A percentile compares a stretch with the other conserved stretches of the same genome.
phyloP scores from a whole-genome alignment of 441 rosid species.

The Pelargonium citronellum region DNA sequence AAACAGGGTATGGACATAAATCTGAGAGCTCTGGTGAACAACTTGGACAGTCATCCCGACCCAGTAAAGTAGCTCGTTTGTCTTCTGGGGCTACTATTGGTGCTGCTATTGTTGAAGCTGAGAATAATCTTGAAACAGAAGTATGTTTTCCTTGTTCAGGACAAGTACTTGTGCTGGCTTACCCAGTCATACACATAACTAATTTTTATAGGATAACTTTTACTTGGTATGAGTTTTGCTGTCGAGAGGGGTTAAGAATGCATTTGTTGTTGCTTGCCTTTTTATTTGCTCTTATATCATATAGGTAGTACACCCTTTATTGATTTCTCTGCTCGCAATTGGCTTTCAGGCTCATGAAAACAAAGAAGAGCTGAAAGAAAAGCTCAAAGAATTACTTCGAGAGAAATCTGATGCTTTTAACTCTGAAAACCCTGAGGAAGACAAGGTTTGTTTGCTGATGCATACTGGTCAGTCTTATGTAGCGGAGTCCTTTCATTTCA shows the following conservation, averaged over 20 bases:
- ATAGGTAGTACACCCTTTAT: neutral
- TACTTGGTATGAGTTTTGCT: slow-evolving; percentile 46
- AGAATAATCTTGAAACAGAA: slow-evolving; percentile 60
- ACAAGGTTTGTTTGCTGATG: slow-evolving; percentile 50
- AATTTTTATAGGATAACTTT: slow-evolving; percentile 38
- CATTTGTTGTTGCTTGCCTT: slow-evolving; percentile 2
- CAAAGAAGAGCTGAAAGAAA: slow-evolving; percentile 67
- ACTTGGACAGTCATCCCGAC: slow-evolving; percentile 16
- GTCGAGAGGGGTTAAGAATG: slow-evolving; percentile 42
- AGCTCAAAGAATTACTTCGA: slow-evolving; percentile 68
- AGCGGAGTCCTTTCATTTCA: neutral
- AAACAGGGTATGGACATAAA: slow-evolving; percentile 15
- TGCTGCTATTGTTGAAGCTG: slow-evolving; percentile 82
- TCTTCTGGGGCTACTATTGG: slow-evolving; percentile 58
- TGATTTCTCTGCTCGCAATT: neutral
- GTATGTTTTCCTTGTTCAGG: slow-evolving; percentile 59
- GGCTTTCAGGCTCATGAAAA: slow-evolving; percentile 51
- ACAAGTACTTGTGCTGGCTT: slow-evolving; percentile 50
- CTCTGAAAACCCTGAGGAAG: slow-evolving; percentile 52
- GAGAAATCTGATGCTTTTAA: slow-evolving; percentile 70
- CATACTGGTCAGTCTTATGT: slow-evolving; percentile 1
- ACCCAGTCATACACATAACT: slow-evolving; percentile 40
- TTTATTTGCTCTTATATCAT: neutral
- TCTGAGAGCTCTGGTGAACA: slow-evolving; percentile 4
- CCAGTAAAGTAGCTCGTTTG: slow-evolving; percentile 40